phyloP scores from a whole-genome alignment of 371 early-diverging fungal species.

The Apophysomyces variabilis region DNA sequence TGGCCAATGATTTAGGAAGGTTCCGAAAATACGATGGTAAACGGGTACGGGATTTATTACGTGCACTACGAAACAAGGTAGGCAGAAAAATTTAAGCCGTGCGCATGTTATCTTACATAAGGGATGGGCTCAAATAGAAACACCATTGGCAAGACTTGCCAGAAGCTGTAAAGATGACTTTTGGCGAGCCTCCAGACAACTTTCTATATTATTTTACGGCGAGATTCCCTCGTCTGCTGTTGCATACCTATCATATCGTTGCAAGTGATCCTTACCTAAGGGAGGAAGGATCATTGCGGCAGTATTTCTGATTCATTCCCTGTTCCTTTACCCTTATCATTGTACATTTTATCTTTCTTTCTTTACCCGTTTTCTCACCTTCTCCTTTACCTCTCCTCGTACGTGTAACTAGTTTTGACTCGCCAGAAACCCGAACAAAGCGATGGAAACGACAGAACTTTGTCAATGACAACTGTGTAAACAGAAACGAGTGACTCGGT shows the following conservation, averaged over 20 bases:
- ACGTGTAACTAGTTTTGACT: too few species aligned
- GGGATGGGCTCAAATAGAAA: slow-evolving; percentile 58
- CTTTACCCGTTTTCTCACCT: background rate
- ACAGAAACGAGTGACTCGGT: too few species aligned
- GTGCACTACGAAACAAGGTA: slow-evolving; percentile 94
- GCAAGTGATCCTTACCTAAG: slow-evolving; percentile 46
- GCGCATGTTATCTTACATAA: background rate
- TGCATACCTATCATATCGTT: slow-evolving; percentile 74
- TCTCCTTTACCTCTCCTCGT: background rate
- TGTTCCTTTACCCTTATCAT: background rate
- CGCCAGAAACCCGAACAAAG: too few species aligned
- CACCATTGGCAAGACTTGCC: slow-evolving; percentile 96
- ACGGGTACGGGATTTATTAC: slow-evolving; percentile 84
- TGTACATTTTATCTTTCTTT: slow-evolving; percentile 4
- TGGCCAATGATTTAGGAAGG: slow-evolving; percentile 85
- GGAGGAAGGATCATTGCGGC: slow-evolving; percentile 65
- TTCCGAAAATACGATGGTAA: slow-evolving; percentile 91
- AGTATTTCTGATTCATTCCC: slow-evolving; percentile 56
- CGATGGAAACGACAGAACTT: too few species aligned
- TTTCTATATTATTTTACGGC: slow-evolving; percentile 89
- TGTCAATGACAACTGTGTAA: too few species aligned
- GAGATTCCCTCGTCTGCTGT: slow-evolving; percentile 86
- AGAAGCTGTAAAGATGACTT: slow-evolving; percentile 67
- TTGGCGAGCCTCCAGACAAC: slow-evolving; percentile 90
- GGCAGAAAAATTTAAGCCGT: slow-evolving; percentile 1